Evolutionary conservation across 2,329 filamentous ascomycete genomes (phyloP), one percentile per base, ranked within the genome.

Genomic region (Ophioceras dolichostomum): DNA sequence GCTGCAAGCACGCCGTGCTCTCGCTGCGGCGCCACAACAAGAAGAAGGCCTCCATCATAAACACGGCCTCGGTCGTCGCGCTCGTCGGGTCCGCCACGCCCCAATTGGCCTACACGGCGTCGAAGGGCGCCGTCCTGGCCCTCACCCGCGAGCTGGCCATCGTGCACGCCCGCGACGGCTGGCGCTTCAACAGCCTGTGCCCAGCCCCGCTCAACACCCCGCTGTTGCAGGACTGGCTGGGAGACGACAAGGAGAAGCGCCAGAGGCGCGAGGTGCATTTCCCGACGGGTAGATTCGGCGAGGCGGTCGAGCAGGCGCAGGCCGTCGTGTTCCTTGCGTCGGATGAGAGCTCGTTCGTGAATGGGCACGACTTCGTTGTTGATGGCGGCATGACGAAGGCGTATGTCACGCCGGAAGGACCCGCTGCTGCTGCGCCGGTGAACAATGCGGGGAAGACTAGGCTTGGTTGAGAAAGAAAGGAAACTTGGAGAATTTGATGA

Each of bases 311-410:
- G 67, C 87, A 94, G 65, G 87, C 87, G 0, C 82, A 93, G 45
- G 87, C 84, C 6, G 87, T 94, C 1, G 55, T 94, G 7, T 94
- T 94, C 64, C 61, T 94, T 42, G 86, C 86, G 8, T 87, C 79
- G 46, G 86, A 94, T 48, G 86, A 94, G 66, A 78, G 80, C 52
- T 85, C 82, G 65, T 94, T 93, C 50, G 83, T 94, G 52, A 94
- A 91, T 46, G 87, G 83, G 10, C 81, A 77, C 41, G 91, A 96
- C 56, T 94, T 96, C 63, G 81, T 94, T 4, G 87, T 96, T 19
- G 91, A 98, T 52, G 91, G 91, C 41, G 89, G 89, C 42, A 85
- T 98, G 84, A 89, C 79, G 51, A 94, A 83, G 70, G 84, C 87
- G 32, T 96, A 95, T 58, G 76, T 82, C 20, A 82, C 77, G 1